Base-by-base conservation (phyloP, 2,329 filamentous ascomycete species). In the Tolypocladium ovalisporum region DNA sequence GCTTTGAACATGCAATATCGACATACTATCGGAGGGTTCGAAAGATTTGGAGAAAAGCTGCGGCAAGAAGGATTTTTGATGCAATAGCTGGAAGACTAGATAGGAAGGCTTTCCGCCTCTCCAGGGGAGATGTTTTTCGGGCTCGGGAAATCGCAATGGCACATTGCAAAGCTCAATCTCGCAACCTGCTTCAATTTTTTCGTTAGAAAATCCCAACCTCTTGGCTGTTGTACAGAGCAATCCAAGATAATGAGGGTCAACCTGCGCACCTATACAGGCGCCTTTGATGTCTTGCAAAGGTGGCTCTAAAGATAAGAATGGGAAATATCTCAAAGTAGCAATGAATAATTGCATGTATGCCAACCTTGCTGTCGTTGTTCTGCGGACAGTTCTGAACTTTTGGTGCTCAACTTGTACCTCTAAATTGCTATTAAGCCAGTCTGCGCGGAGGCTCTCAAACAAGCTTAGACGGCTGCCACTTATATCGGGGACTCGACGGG, bases 331-430 rank as follows among this genome's bases (percentile, higher is more conserved):
- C 39, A 58, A 39, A 17, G 57, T 47, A 29, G 57, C 49, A n/a
- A 58, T 56, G 19, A 58, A 35, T 13, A 58, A n/a, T 51, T 58
- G 37, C n/a, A 56, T 55, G 17, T 49, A 56, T 24, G 54, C 54
- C 19, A 52, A 19, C 17, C 37, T 17, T 42, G 49, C 32, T 42
- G 10, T 56, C 32, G 37, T 35, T 2, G 24, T 3, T 27, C 37
- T 22, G 27, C 5, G 17, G 56, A 52, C 29, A 17, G 10, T 34
- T n/a, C 29, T 54, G 22, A 58, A 58, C 2, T 54, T 32, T n/a
- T n/a, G 4, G 36, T 56, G n/a, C 19, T 29, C 9, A 9, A 47
- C 24, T 29, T 58, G 8, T 52, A 51, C 34, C 19, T 32, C 7
- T 8, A 15, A 12, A 42, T 39, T 35, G 27, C 29, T 27, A 22